Percentiles rank a stretch among this genome's conserved stretches.
phyloP scores from a whole-genome alignment of 257 asterid species.

The Gentiana macrophylla region DNA sequence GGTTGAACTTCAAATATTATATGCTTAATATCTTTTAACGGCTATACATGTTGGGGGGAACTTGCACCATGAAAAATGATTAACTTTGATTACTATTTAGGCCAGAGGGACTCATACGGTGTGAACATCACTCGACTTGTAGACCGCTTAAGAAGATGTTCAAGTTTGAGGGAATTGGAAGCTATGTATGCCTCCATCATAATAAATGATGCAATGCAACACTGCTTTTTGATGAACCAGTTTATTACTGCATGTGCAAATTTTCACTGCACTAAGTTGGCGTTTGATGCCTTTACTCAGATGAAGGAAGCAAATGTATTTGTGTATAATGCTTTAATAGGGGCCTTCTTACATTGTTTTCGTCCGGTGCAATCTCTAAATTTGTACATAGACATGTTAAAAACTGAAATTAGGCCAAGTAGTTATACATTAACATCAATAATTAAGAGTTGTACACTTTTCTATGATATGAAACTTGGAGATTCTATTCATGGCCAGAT shows the following conservation, averaged over 20 bases:
- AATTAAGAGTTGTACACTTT: constrained; percentile 42
- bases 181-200: constrained; percentile 40
- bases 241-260: constrained; percentile 55
- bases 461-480: constrained; percentile 28
- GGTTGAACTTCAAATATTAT: too few species aligned
- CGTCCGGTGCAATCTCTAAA: constrained; percentile 35
- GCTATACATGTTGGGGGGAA: too few species aligned
- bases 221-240: constrained; percentile 62
- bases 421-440: constrained; percentile 56
- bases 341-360: constrained; percentile 37
- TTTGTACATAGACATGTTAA: constrained; percentile 39
- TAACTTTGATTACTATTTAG: background rate
- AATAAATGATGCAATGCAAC: constrained; percentile 40
- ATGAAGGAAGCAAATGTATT: constrained; percentile 40
- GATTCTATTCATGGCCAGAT: constrained; percentile 48
- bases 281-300: constrained; percentile 36
- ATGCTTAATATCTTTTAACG: too few species aligned
- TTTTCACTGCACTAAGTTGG: constrained; percentile 25
- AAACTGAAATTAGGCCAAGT: constrained; percentile 36
- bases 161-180: constrained; percentile 41
- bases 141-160: constrained; percentile 35
- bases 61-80: too few species aligned
- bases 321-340: constrained; percentile 51
- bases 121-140: constrained; percentile 15
- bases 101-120: constrained; percentile 3